Evolutionary conservation across 441 rosid species (phyloP).

Genomic region (Euphorbia celastroides): DNA sequence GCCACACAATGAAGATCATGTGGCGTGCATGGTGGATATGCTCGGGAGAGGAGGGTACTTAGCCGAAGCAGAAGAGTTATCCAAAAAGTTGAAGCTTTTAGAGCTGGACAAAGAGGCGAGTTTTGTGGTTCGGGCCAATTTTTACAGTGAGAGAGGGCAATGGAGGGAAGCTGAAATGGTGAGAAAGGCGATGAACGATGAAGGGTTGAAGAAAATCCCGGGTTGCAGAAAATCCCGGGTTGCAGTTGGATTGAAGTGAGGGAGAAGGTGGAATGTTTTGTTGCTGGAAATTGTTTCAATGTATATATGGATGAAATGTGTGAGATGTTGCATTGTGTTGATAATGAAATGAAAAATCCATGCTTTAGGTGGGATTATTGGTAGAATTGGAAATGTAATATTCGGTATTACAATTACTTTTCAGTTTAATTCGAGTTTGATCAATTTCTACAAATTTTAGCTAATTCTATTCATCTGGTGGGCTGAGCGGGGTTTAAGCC

Average conservation of each 20-base stretch:
- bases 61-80: constrained; percentile 52
- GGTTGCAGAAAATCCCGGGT: constrained; percentile 76
- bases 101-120: constrained; percentile 49
- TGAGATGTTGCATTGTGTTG: constrained; percentile 25
- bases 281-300: constrained; percentile 39
- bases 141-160: constrained; percentile 49
- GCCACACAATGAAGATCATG: constrained; percentile 46
- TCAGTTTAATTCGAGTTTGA: neutral
- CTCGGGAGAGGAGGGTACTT: constrained; percentile 63
- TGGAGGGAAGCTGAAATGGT: constrained; percentile 75
- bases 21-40: constrained; percentile 69
- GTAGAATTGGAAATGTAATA: neutral
- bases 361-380: constrained; percentile 12
- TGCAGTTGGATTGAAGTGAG: constrained; percentile 81
- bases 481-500: no score
- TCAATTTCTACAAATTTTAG: no score
- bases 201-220: constrained; percentile 60
- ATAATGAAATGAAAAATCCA: constrained; percentile 41
- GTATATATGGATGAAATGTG: constrained; percentile 28
- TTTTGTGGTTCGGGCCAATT: constrained; percentile 56
- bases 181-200: constrained; percentile 47
- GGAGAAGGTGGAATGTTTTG: constrained; percentile 38
- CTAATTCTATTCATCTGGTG: no score
- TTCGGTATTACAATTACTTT: neutral
- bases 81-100: constrained; percentile 26